Percentiles rank a stretch among this genome's conserved stretches.
These are phyloP conservation scores for Delonix regia DNA, from an alignment of 306 rosid genomes.

Conservation along the genomic window DNA sequence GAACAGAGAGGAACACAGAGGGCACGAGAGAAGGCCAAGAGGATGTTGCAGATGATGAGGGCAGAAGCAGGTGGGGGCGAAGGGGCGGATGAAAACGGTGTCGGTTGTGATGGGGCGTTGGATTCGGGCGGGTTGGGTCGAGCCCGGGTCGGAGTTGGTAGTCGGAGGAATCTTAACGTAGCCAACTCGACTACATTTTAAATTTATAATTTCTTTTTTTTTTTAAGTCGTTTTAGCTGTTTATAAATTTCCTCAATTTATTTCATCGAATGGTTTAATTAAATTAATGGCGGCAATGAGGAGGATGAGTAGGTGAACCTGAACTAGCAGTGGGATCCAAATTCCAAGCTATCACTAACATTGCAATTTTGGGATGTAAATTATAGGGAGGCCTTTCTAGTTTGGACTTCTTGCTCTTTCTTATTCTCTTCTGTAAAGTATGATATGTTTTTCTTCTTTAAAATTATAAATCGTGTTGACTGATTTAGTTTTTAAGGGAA, in stretches of 20 bases:
- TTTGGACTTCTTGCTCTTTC: not conserved
- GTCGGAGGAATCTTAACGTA: constrained; percentile 34
- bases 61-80: constrained; percentile 40
- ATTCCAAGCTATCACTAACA: not conserved
- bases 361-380: constrained; percentile 35
- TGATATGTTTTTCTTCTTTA: no score
- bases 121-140: constrained; percentile 36
- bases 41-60: constrained; percentile 57
- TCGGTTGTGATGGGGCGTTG: constrained; percentile 12
- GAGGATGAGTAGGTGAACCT: no score
- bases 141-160: constrained; percentile 38
- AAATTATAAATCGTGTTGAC: no score
- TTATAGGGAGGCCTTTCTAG: constrained; percentile 3
- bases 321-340: constrained; percentile 13
- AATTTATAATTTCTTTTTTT: not conserved
- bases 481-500: no score
- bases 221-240: not conserved
- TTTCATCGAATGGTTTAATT: not conserved
- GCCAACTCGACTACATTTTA: constrained; percentile 52
- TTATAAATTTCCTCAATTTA: not conserved
- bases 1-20: constrained; percentile 79
- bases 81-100: constrained; percentile 28
- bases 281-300: not conserved
- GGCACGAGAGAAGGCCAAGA: constrained; percentile 65
- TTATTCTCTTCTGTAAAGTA: not conserved